Base-by-base conservation (phyloP, 352 stramenopile genomes). In the Plasmopara muralis region DNA sequence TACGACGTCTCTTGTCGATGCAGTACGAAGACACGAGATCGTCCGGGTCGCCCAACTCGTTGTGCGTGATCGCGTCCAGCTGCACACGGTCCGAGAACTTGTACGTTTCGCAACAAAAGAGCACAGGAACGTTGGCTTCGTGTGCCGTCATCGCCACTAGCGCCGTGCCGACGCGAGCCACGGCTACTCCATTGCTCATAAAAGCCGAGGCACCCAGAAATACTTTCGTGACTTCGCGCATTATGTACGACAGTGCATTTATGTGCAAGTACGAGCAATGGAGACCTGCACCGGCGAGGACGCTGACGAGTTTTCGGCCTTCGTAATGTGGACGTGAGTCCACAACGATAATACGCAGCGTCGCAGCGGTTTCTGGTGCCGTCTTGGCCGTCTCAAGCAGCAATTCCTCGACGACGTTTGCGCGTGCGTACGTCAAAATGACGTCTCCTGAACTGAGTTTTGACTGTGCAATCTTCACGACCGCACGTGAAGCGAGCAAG, bases 61-160 rank as follows among this genome's bases (percentile, higher is more conserved):
- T 99, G 66, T 96, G 83, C 9, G 93, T 98, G 56, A 99, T 98
- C 38, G 87, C 93, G 62, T 99, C 97, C 35, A 99, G 74, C 68
- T 99, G 96, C 25, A 99, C 92, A 33, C 92, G 86, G 59, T 98
- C 95, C 38, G 77, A 87, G 45, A 92, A 92, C 66, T 99, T 99
- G 85, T 99, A 99, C 29, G 95, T 98, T 77, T 99, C 97, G 62
- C 94, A 98, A 60, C 91, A 98, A 39, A 99, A 96, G 12, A 99
- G 79, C 30, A 99, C 93, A 0, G 96, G 96, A 39, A 98, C 89
- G 52, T 98, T 93, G 48, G 84, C 77, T 25, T 90, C 76, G 38
- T 90, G 80, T 0, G 95, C 96, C 41, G 89, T 75, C 71, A 98
- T 85, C 6, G 94, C 94, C 18, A 98, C 88, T 14, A 95, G 80